Base-by-base conservation (phyloP, 371 early-diverging fungal species). In the Zychaea mexicana region DNA sequence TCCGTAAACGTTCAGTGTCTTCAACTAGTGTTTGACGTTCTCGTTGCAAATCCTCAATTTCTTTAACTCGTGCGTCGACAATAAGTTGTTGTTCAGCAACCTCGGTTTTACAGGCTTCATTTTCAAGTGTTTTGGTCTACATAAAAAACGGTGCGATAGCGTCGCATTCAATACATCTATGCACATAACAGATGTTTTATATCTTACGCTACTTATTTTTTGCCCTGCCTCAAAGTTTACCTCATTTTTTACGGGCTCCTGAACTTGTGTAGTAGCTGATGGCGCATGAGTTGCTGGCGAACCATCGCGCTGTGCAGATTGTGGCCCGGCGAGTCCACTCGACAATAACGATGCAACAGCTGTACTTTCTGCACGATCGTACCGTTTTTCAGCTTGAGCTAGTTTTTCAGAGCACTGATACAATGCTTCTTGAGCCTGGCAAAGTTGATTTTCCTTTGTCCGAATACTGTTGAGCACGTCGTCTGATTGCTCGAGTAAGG, bases 41-140 rank as follows among this genome's bases (percentile, higher is more conserved):
- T 5, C 81, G 71, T 65, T 85, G 84, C n/a, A 94, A 69, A 42
- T 88, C 87, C n/a, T 93, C 90, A 17, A 92, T 61, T 61, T 96
- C 93, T 28, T 74, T 76, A 66, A 80, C 79, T 15, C 90, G 78
- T 42, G 84, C 77, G 12, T 90, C 83, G 3, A 90, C 60, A 47
- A 92, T 73, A 32, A 71, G 26, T 47, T 72, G 69, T n/a, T 77
- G 69, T 55, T 81, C 82, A 36, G 69, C 71, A 9, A 73, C 54
- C 57, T 75, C 74, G 15, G 61, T 52, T 55, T 74, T 66, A 10
- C 65, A 26, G 13, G 70, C 68, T 63, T 75, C 75, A 2, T 71
- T 72, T 19, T 64, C 64, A n/a, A 62, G 28, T 28, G 60, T n/a
- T n/a, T n/a, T n/a, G n/a, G n/a, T n/a, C n/a, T n/a, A n/a, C n/a